A percentile compares a stretch with the other conserved stretches of the same genome.
Conservation (phyloP, 1,139 yeast species). For the Kodamaea ohmeri region DNA sequence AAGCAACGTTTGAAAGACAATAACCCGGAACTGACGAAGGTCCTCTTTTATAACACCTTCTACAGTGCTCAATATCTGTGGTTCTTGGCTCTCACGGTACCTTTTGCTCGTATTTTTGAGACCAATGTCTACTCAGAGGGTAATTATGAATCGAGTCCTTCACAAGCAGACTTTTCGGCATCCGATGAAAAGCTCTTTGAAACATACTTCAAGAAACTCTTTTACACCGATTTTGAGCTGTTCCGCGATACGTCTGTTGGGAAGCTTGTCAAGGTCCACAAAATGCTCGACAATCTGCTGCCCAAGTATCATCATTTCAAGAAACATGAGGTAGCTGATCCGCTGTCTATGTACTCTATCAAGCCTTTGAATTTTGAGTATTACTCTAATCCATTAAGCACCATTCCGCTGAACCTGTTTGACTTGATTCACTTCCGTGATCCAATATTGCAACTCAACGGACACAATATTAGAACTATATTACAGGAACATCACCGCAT, state of each 20-base stretch:
- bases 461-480: slow-evolving; percentile 25
- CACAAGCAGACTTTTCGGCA: slow-evolving; percentile 22
- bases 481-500: slow-evolving; percentile 37
- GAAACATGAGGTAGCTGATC: slow-evolving; percentile 19
- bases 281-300: slow-evolving; percentile 23
- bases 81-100: slow-evolving; percentile 37
- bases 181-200: slow-evolving; percentile 28
- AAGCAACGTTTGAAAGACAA: slow-evolving; percentile 16
- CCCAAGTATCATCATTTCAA: slow-evolving; percentile 18
- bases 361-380: slow-evolving; percentile 41
- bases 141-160: slow-evolving; percentile 6
- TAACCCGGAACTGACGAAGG: slow-evolving; percentile 22
- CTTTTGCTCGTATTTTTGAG: slow-evolving; percentile 39
- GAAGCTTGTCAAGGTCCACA: slow-evolving; percentile 31
- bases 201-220: slow-evolving; percentile 25
- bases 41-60: slow-evolving; percentile 33
- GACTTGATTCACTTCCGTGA: slow-evolving; percentile 40
- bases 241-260: slow-evolving; percentile 26
- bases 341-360: slow-evolving; percentile 21
- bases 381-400: slow-evolving; percentile 28
- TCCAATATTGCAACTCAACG: slow-evolving; percentile 31
- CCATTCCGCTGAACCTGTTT: slow-evolving; percentile 32
- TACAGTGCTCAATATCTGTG: slow-evolving; percentile 40
- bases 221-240: slow-evolving; percentile 27
- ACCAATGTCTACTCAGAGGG: slow-evolving; percentile 31